Evolutionary conservation across 805 yeast genomes (phyloP).

Genomic region (Pichia rugopelliculosa): DNA sequence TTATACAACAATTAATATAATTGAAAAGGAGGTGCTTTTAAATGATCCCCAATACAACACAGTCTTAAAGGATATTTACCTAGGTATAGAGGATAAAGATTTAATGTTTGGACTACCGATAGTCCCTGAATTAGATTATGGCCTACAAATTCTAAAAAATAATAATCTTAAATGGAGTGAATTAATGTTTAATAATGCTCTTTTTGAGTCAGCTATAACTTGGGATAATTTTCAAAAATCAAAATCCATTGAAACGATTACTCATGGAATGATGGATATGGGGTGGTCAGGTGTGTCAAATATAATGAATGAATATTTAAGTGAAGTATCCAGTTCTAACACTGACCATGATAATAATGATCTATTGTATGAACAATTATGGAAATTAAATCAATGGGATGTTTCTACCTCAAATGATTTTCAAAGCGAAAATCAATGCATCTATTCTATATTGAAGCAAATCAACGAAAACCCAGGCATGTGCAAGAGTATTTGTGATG

Average conservation of each 20-base stretch:
- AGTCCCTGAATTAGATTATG: conserved; percentile 44
- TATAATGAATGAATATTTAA: conserved; percentile 21
- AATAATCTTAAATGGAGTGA: conserved; percentile 19
- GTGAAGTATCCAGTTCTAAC: neutral
- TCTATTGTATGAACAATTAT: conserved; percentile 51
- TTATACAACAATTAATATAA: conserved; percentile 12
- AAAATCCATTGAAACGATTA: conserved; percentile 14
- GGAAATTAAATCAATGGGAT: conserved; percentile 79
- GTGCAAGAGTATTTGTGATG: conserved; percentile 15
- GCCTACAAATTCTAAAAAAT: conserved; percentile 36
- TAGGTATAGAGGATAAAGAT: conserved; percentile 54
- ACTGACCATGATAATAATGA: conserved; percentile 5
- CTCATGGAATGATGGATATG: conserved; percentile 35
- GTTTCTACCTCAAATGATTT: conserved; percentile 41
- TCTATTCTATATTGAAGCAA: conserved; percentile 46
- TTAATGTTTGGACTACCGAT: conserved; percentile 59
- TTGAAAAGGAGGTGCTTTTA: neutral
- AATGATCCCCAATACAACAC: conserved; percentile 8
- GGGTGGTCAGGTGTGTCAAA: conserved; percentile 56
- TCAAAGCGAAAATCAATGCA: conserved; percentile 34
- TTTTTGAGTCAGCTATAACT: conserved; percentile 38
- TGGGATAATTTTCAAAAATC: neutral
- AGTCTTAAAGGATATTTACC: conserved; percentile 35
- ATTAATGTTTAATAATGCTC: conserved; percentile 50
- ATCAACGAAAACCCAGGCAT: conserved; percentile 31